Percentiles rank a stretch among this genome's conserved stretches.
Conservation (phyloP, 2,329 filamentous ascomycete species). For the Apiospora arundinis region DNA sequence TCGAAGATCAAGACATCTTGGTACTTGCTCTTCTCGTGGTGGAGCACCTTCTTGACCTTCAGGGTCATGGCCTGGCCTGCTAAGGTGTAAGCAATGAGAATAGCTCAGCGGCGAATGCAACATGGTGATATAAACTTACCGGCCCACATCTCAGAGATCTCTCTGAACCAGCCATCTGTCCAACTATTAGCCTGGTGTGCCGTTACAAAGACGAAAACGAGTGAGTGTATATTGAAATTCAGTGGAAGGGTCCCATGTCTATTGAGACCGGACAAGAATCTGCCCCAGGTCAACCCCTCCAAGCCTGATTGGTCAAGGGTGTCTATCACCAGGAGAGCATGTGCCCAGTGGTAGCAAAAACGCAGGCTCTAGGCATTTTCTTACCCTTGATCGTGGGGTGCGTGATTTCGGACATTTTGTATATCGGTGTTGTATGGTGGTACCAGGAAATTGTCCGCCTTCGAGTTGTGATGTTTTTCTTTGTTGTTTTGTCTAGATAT, state of each 20-base stretch:
- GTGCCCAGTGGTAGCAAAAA: not conserved
- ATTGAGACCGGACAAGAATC: not conserved
- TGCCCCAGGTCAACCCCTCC: conserved; percentile 1
- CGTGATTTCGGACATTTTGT: conserved; percentile 59
- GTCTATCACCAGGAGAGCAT: not conserved
- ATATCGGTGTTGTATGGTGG: not conserved
- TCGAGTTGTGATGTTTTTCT: not conserved
- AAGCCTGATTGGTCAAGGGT: not conserved
- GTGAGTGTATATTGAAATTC: not conserved
- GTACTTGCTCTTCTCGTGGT: conserved; percentile 99
- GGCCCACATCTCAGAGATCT: conserved; percentile 99
- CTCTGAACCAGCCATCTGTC: conserved; percentile 99
- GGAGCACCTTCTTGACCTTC: conserved; percentile 95
- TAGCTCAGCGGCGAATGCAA: conserved; percentile 2
- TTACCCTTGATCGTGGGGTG: conserved; percentile 66
- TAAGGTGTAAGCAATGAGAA: conserved; percentile 25
- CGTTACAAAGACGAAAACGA: not conserved
- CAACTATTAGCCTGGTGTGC: conserved; percentile 6
- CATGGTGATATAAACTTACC: conserved; percentile 46
- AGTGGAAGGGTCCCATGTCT: not conserved
- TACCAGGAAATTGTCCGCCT: not conserved
- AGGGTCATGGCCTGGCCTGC: conserved; percentile 96
- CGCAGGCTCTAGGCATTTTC: conserved; percentile 42
- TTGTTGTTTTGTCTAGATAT: not conserved
- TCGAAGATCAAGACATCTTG: conserved; percentile 99